Conservation (phyloP, 768 basidiomycete genomes). For the Cantharellus anzutake region DNA sequence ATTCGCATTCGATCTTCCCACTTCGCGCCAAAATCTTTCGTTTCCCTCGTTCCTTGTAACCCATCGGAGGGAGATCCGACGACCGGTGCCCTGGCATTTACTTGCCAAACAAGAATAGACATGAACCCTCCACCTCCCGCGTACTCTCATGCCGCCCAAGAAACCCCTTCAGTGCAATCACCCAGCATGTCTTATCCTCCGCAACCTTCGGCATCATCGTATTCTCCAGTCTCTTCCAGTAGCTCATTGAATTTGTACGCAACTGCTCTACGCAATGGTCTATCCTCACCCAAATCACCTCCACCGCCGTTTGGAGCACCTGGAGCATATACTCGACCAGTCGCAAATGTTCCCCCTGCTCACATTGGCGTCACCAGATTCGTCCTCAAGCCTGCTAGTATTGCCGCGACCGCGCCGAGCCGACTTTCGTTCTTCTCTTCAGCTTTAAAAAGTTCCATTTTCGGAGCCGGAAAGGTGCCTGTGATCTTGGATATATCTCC, state of each 20-base stretch:
- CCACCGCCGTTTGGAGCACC: not conserved
- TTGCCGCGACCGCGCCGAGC: not conserved
- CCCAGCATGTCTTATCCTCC: not conserved
- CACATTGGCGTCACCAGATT: not conserved
- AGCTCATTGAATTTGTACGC: not conserved
- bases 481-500: not conserved
- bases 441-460: not conserved
- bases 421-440: conserved; percentile 1
- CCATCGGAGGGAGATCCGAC: conserved; percentile 10
- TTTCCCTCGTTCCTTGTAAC: conserved; percentile 17
- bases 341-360: not conserved
- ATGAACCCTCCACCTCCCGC: not conserved
- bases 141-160: not conserved
- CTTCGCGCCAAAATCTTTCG: conserved; percentile 35
- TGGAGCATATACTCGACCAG: not conserved
- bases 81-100: conserved; percentile 18
- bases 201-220: not conserved
- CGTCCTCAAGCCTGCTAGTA: not conserved
- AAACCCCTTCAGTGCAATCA: not conserved
- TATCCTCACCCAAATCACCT: not conserved
- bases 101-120: conserved; percentile 17
- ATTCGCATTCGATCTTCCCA: conserved; percentile 52
- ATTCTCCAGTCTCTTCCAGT: not conserved
- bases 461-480: not conserved
- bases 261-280: too few relatives aligned